These are phyloP conservation scores for Pleurotus citrinopileatus DNA, from an alignment of 768 basidiomycete species.

Conservation along the genomic window DNA sequence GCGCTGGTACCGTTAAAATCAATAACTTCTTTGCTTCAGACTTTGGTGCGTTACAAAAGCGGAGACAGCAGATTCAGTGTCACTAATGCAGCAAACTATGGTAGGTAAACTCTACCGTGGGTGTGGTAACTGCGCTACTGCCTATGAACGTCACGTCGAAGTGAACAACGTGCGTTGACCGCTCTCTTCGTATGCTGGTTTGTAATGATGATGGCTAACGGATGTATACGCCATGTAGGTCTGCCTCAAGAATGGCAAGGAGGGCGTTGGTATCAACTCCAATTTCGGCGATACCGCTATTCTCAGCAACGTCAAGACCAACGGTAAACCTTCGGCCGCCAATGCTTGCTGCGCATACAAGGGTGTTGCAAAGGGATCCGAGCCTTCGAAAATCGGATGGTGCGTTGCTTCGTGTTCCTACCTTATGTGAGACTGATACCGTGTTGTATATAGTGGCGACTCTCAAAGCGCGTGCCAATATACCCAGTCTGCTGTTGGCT, in stretches of 20 bases:
- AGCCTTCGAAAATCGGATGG: slow-evolving; percentile 27
- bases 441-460: slow-evolving; percentile 17
- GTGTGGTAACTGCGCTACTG: slow-evolving; percentile 24
- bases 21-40: slow-evolving; percentile 24
- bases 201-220: neutral
- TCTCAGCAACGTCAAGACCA: slow-evolving; percentile 22
- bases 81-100: too few relatives aligned
- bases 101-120: slow-evolving; percentile 25
- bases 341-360: slow-evolving; percentile 26
- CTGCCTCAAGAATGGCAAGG: slow-evolving; percentile 20
- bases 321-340: slow-evolving; percentile 20
- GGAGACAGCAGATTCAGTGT: too few relatives aligned
- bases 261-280: slow-evolving; percentile 24
- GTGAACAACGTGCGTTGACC: slow-evolving; percentile 20
- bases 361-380: slow-evolving; percentile 21
- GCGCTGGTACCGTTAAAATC: slow-evolving; percentile 22
- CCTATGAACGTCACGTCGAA: slow-evolving; percentile 21
- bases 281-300: slow-evolving; percentile 26
- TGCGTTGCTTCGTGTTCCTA: slow-evolving; percentile 9
- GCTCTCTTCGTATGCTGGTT: neutral
- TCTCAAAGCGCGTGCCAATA: slow-evolving; percentile 22
- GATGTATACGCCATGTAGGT: too few relatives aligned
- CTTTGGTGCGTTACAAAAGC: slow-evolving; percentile 26
- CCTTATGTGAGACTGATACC: neutral
- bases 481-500: slow-evolving; percentile 20